These are phyloP conservation scores for Daldinia sp. DNA, from an alignment of 2,329 filamentous ascomycete genomes.

Conservation along the genomic window DNA sequence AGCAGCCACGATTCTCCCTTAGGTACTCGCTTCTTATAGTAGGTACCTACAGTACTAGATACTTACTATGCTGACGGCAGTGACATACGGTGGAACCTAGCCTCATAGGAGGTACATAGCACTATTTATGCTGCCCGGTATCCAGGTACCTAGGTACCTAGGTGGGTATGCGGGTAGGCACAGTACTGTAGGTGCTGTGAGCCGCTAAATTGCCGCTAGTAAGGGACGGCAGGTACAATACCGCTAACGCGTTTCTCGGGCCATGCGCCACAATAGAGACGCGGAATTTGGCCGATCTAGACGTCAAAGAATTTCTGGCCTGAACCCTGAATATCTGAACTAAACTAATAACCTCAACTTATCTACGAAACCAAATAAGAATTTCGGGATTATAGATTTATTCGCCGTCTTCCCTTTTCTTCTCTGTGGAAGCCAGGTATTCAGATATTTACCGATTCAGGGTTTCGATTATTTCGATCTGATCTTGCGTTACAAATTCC, in stretches of 20 bases:
- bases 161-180: conserved; percentile 9
- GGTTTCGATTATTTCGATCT: not conserved
- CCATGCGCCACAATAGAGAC: conserved; percentile 42
- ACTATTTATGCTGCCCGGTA: not conserved
- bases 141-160: not conserved
- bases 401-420: not conserved
- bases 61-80: no score
- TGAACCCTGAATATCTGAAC: conserved; percentile 35
- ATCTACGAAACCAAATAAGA: conserved; percentile 21
- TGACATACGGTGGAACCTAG: no score
- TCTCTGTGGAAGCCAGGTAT: not conserved
- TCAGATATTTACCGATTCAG: not conserved
- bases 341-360: conserved; percentile 36
- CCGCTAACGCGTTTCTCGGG: conserved; percentile 31
- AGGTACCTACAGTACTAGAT: no score
- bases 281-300: conserved; percentile 43
- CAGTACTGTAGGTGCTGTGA: not conserved
- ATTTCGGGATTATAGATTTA: conserved; percentile 6
- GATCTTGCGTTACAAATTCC: conserved; percentile 3
- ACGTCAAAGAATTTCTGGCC: conserved; percentile 44
- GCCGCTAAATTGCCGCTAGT: conserved; percentile 4
- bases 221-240: conserved; percentile 16
- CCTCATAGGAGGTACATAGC: no score
- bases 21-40: no score
- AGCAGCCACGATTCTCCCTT: not conserved